A percentile compares a stretch with the other conserved stretches of the same genome.
Conservation (phyloP, 306 rosid species). For the Vigna unguiculata region DNA sequence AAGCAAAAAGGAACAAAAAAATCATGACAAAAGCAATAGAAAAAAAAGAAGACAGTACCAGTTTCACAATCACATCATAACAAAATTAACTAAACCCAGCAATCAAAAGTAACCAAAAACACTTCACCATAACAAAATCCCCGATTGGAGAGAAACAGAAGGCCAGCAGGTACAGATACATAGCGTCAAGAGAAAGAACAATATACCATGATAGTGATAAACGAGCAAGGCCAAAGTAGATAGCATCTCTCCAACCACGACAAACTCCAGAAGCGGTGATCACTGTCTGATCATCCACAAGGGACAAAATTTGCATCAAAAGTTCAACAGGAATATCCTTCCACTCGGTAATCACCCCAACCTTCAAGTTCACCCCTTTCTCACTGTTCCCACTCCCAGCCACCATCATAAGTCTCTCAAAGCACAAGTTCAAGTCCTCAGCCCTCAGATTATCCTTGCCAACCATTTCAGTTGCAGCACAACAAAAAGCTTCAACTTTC, state of each 20-base stretch:
- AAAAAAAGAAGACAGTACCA: background rate
- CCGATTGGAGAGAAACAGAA: slow-evolving; percentile 13
- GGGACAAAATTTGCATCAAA: slow-evolving; percentile 75
- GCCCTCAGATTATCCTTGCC: slow-evolving; percentile 62
- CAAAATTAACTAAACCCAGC: slow-evolving; percentile 26
- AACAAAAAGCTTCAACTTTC: slow-evolving; percentile 31
- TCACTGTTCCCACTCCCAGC: slow-evolving; percentile 50
- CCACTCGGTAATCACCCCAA: slow-evolving; percentile 70
- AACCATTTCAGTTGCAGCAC: slow-evolving; percentile 56
- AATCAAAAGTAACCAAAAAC: slow-evolving; percentile 23
- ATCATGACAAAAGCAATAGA: background rate
- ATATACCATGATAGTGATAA: slow-evolving; percentile 89
- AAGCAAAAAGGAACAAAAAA: background rate
- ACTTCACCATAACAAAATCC: slow-evolving; percentile 4
- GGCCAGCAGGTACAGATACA: background rate
- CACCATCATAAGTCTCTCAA: slow-evolving; percentile 84
- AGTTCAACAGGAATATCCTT: slow-evolving; percentile 98
- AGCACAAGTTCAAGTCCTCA: slow-evolving; percentile 79
- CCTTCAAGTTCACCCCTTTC: slow-evolving; percentile 64
- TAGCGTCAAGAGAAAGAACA: background rate
- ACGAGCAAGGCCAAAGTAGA: slow-evolving; percentile 73
- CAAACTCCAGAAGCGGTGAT: slow-evolving; percentile 83
- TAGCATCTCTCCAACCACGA: slow-evolving; percentile 97
- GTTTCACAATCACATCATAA: slow-evolving; percentile 7
- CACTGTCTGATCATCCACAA: slow-evolving; percentile 79